Evolutionary conservation across 2,329 filamentous ascomycete genomes (phyloP).

Genomic region (Cordyceps cateniannulata): DNA sequence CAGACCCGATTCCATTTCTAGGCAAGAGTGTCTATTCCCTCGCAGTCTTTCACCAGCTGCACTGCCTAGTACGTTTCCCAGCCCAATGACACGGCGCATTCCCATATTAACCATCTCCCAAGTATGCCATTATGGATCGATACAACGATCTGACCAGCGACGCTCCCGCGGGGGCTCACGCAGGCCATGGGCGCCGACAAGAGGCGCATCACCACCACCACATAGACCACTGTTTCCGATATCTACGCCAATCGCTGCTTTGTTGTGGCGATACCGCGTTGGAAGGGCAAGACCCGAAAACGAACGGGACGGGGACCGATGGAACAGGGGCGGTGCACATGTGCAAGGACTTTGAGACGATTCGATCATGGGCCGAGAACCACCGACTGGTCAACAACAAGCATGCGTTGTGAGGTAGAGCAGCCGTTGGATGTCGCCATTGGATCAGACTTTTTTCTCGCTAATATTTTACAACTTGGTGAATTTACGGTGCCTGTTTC

Average conservation of each 20-base stretch:
- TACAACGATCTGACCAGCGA: background rate
- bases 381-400: background rate
- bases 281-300: background rate
- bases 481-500: too few relatives aligned
- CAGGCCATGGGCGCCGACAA: background rate
- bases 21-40: background rate
- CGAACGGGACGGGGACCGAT: background rate
- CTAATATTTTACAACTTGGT: too few relatives aligned
- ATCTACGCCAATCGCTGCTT: background rate
- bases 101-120: background rate
- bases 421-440: background rate
- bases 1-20: background rate
- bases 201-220: background rate
- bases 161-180: background rate
- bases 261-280: background rate
- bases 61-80: background rate
- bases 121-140: background rate
- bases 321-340: background rate
- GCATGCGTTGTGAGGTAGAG: background rate
- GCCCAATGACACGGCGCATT: background rate
- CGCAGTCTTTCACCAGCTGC: background rate
- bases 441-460: too few relatives aligned
- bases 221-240: background rate
- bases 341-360: background rate
- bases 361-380: background rate